Evolutionary conservation across 164 flowering plant species (phyloP).

Genomic region (Vitis rotundifolia): DNA sequence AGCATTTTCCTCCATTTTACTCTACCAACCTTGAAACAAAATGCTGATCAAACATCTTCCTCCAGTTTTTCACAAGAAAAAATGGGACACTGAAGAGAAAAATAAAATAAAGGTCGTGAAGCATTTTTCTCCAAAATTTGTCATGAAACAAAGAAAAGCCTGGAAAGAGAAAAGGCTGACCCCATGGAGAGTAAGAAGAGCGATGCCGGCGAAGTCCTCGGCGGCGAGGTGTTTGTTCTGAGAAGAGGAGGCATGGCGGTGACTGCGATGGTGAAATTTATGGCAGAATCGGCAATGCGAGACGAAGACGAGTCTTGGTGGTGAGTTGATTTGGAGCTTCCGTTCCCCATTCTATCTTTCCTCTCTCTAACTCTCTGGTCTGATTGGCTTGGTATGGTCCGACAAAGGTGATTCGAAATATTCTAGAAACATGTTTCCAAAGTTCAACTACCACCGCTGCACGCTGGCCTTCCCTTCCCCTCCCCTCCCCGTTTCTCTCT

Average conservation of each 20-base stretch:
- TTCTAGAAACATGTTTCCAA: no score
- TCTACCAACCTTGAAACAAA: no score
- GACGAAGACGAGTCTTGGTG: constrained; percentile 8
- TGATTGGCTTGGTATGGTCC: no score
- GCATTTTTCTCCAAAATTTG: not conserved
- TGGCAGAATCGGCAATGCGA: not conserved
- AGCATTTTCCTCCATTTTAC: no score
- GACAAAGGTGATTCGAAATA: no score
- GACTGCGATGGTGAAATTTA: no score
- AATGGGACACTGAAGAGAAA: not conserved
- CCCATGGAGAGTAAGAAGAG: constrained; percentile 44
- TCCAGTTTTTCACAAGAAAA: no score
- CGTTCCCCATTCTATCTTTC: constrained; percentile 34
- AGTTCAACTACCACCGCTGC: no score
- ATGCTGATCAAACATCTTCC: no score
- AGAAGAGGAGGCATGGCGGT: constrained; percentile 12
- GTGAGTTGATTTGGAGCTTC: constrained; percentile 31
- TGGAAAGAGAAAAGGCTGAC: constrained; percentile 23
- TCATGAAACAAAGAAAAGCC: not conserved
- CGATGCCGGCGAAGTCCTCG: constrained; percentile 76
- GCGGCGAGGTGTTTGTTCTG: constrained; percentile 20
- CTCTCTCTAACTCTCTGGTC: no score
- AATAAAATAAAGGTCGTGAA: not conserved
- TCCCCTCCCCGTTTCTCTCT: no score
- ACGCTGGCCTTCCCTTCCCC: no score